Conservation (phyloP, 2,329 filamentous ascomycete genomes). For the Coniochaeta ligniaria region DNA sequence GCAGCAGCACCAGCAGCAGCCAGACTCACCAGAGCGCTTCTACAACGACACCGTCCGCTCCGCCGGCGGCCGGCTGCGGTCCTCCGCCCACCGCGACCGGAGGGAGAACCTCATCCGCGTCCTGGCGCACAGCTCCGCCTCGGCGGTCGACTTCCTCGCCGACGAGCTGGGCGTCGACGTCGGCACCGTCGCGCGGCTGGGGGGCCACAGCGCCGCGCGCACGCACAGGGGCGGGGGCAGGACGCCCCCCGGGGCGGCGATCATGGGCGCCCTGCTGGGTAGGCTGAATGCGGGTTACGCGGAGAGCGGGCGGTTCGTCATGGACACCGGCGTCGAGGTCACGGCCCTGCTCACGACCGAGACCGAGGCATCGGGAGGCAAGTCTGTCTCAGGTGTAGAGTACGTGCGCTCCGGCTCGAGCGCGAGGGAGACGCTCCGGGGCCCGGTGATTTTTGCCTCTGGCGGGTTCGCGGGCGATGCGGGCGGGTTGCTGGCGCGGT, state of each 20-base stretch:
- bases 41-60: slow-evolving; percentile 50
- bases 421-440: slow-evolving; percentile 30
- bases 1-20: no score
- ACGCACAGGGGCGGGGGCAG: slow-evolving; percentile 52
- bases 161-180: slow-evolving; percentile 49
- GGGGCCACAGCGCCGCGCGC: slow-evolving; percentile 48
- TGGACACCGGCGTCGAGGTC: slow-evolving; percentile 46
- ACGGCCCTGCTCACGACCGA: slow-evolving; percentile 37
- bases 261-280: slow-evolving; percentile 46
- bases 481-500: slow-evolving; percentile 43
- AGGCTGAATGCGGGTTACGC: slow-evolving; percentile 34
- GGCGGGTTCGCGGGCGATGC: slow-evolving; percentile 59
- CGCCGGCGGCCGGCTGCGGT: slow-evolving; percentile 35
- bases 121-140: slow-evolving; percentile 28
- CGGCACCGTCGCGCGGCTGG: slow-evolving; percentile 48
- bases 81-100: slow-evolving; percentile 15
- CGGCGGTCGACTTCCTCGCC: not conserved
- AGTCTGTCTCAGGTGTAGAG: no score
- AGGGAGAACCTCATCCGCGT: slow-evolving; percentile 37
- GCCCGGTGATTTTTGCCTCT: slow-evolving; percentile 51
- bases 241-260: slow-evolving; percentile 51
- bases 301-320: slow-evolving; percentile 33
- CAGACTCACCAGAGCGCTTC: slow-evolving; percentile 25
- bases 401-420: slow-evolving; percentile 24
- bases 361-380: no score